Percentiles rank a stretch among this genome's conserved stretches.
phyloP scores from a whole-genome alignment of 352 stramenopile genomes.

The Globisporangium polare region DNA sequence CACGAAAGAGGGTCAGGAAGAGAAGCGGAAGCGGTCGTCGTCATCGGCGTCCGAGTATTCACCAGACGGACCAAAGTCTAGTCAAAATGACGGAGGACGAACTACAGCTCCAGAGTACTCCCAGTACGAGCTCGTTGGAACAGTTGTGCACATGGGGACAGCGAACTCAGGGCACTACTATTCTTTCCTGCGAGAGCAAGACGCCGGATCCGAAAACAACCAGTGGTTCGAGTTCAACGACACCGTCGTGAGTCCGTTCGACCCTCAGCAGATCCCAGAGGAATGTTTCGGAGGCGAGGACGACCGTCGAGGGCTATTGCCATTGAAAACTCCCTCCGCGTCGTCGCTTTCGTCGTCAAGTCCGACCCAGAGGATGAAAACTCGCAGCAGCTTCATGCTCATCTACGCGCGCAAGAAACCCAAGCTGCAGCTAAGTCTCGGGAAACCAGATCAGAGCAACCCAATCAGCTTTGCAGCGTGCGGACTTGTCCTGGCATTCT shows the following conservation, averaged over 20 bases:
- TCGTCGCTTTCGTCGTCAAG: slow-evolving; percentile 17
- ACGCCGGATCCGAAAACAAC: slow-evolving; percentile 23
- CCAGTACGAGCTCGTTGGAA: slow-evolving; percentile 83
- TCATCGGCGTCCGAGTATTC: slow-evolving; percentile 21
- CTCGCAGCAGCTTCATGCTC: slow-evolving; percentile 85
- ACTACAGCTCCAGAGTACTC: slow-evolving; percentile 69
- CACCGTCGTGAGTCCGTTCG: slow-evolving; percentile 76
- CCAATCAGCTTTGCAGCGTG: slow-evolving; percentile 4
- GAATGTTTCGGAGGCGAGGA: slow-evolving; percentile 74
- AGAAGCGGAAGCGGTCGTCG: slow-evolving; percentile 35
- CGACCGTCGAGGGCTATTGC: slow-evolving; percentile 15
- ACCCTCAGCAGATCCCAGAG: slow-evolving; percentile 56
- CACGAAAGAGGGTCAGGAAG: slow-evolving; percentile 84
- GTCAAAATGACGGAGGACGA: slow-evolving; percentile 25
- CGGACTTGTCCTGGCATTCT: slow-evolving; percentile 28
- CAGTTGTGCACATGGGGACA: slow-evolving; percentile 86
- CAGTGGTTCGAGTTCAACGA: slow-evolving; percentile 89
- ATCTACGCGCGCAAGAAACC: slow-evolving; percentile 68
- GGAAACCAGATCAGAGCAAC: background rate
- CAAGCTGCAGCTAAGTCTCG: slow-evolving; percentile 23
- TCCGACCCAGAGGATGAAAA: slow-evolving; percentile 54
- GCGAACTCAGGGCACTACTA: slow-evolving; percentile 90
- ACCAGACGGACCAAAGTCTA: slow-evolving; percentile 9
- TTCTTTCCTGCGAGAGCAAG: slow-evolving; percentile 78
- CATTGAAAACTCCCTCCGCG: slow-evolving; percentile 3